Evolutionary conservation across 495 filamentous ascomycete genomes (phyloP).

Genomic region (Daldinia vernicosa): DNA sequence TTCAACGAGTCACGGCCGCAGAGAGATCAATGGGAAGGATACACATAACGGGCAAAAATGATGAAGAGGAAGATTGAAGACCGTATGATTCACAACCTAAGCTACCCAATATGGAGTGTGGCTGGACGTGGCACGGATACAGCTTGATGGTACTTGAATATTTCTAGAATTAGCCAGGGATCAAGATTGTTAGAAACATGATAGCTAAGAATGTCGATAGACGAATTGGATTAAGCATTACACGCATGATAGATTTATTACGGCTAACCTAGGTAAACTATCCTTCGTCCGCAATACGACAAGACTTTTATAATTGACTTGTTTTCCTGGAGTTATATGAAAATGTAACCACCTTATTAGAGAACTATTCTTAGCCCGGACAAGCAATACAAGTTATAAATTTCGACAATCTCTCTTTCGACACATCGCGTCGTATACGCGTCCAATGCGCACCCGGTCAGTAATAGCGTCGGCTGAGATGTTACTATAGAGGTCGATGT

Average conservation of each 20-base stretch:
- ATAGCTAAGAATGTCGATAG: background rate
- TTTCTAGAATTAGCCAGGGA: background rate
- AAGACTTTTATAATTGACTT: background rate
- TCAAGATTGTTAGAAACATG: background rate
- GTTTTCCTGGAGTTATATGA: background rate
- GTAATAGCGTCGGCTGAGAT: background rate
- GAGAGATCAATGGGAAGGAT: background rate
- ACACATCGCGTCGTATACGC: background rate
- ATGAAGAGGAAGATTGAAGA: background rate
- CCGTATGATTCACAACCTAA: background rate
- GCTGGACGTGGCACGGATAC: background rate
- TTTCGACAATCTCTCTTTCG: background rate
- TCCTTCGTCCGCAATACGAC: background rate
- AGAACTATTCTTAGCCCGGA: background rate
- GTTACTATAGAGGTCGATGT: background rate
- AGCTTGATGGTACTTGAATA: background rate
- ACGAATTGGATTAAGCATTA: background rate
- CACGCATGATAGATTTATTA: background rate
- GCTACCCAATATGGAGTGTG: background rate
- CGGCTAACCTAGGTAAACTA: background rate
- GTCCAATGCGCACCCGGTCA: background rate
- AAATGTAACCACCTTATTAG: background rate
- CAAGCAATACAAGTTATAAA: background rate
- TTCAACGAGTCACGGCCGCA: slow-evolving; percentile 2
- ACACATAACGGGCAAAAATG: background rate